phyloP scores from a whole-genome alignment of 2,329 filamentous ascomycete genomes.

The Immersiporthe knoxdaviesiana region DNA sequence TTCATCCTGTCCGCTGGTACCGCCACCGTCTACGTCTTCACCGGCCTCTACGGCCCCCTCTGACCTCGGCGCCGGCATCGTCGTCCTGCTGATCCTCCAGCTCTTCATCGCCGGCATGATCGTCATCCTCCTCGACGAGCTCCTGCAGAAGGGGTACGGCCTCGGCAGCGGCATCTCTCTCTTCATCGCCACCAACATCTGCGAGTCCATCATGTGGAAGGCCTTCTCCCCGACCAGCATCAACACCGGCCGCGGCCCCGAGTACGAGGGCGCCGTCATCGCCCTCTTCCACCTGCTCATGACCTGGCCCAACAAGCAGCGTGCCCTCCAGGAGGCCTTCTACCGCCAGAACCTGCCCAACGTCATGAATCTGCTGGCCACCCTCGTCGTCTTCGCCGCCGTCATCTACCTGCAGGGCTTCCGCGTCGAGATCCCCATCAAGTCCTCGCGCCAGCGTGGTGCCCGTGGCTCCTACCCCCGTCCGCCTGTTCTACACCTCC shows the following conservation, averaged over 20 bases:
- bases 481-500: conserved; percentile 99
- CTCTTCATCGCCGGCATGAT: conserved; percentile 97
- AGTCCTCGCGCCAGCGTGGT: conserved; percentile 98
- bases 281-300: conserved; percentile 96
- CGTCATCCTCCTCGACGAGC: conserved; percentile 97
- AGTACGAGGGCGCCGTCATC: conserved; percentile 98
- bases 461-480: conserved; percentile 96
- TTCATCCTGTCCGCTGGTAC: conserved; percentile 98
- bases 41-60: conserved; percentile 96
- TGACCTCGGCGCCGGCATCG: conserved; percentile 96
- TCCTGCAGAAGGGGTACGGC: conserved; percentile 99
- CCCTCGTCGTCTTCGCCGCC: conserved; percentile 88
- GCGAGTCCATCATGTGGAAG: conserved; percentile 99
- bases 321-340: conserved; percentile 97
- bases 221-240: conserved; percentile 99
- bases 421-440: conserved; percentile 99
- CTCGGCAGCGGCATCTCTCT: conserved; percentile 98
- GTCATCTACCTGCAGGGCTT: conserved; percentile 99
- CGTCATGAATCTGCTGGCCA: conserved; percentile 97
- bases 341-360: conserved; percentile 99
- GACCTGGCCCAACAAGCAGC: conserved; percentile 99
- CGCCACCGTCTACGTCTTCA: conserved; percentile 97
- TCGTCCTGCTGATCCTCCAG: conserved; percentile 97
- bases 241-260: conserved; percentile 97
- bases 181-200: conserved; percentile 99